Base-by-base conservation (phyloP, 2,329 filamentous ascomycete species). In the Hypomyces rosellus region DNA sequence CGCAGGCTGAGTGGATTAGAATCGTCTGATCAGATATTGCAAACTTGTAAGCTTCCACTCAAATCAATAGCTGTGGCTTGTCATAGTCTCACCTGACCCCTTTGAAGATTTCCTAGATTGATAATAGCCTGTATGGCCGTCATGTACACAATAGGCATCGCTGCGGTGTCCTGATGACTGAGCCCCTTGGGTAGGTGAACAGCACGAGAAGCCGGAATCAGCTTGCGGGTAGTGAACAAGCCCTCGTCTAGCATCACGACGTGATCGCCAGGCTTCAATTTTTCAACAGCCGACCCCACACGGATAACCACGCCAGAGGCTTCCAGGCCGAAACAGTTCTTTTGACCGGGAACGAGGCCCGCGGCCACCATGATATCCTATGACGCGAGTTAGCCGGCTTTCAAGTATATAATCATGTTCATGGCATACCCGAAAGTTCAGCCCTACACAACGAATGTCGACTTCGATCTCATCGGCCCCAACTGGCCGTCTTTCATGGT, bases 191-290 rank as follows among this genome's bases (percentile, higher is more conserved):
- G 65, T 7, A 73, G 66, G 0, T 52, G 49, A 42, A 52, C 61
- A 2, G 16, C 50, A 6, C 34, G 37, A 14, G n/a, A 15, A 15
- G 33, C 50, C 4, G 49, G 25, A 14, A 42, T 34, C n/a, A 49
- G 20, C 18, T 22, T 38, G 9, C 12, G 34, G 11, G 46, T 52
- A 8, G 49, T 34, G 36, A 51, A 48, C 4, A 40, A 40, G 12
- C 49, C 49, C 3, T 36, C n/a, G 15, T 33, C 45, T 9, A 49
- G 48, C 4, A 39, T 40, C 20, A 48, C 61, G 7, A 72, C 70
- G 1, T 64, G 61, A 43, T 73, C 68, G 7, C 70, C 70, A 0
- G 59, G 34, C 1, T 49, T 45, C 9, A 70, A 55, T 3, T 44
- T 15, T 2, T 49, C 36, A 3, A 57, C 55, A 9, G 8, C 18